Evolutionary conservation across 2,329 filamentous ascomycete genomes (phyloP), one percentile per base, ranked within the genome.

Genomic region (Aureobasidium sp.): DNA sequence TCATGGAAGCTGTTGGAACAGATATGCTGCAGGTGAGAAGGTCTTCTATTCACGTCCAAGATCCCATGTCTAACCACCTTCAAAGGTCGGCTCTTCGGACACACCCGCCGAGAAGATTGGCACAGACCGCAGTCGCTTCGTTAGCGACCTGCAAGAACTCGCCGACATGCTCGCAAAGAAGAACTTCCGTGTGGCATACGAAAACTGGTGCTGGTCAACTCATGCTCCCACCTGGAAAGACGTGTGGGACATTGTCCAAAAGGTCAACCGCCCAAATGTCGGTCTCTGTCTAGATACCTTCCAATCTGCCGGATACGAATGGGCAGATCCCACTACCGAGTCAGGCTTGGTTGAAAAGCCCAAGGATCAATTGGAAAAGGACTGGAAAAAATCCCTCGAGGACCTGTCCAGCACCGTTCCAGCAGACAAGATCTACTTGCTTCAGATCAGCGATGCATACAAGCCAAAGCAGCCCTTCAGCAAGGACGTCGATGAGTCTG

Each of bases 191-290:
- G 75, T 92, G 20, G 87, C 88, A 0, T 92, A 91, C 67, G 88
- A 92, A 74, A 91, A 91, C 70, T 91, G 88, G 87, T 90, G 88
- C 73, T 92, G 88, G 89, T 85, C 85, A 0, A 89, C 87, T 0
- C 82, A 85, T 53, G 86, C 87, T 0, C 82, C 86, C 0, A 79
- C 76, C 0, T 93, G 88, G 89, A 82, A 81, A 65, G 80, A 86
- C 53, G 85, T 86, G 0, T 91, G 87, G 87, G 75, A 82, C 2
- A 86, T 91, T 13, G 86, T 90, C 4, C 69, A 81, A 65, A 78
- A 78, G 48, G 86, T 86, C 2, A 75, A 89, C 66, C 74, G 85
- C 2, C 77, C 79, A 0, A 91, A 92, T 64, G 77, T 91, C 12
- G 88, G 89, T 0, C 76, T 92, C 0, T 92, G 88, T 66, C 80